Evolutionary conservation across 306 rosid genomes (phyloP), one percentile per base, ranked within the genome.

Genomic region (Begonia fuchsioides): DNA sequence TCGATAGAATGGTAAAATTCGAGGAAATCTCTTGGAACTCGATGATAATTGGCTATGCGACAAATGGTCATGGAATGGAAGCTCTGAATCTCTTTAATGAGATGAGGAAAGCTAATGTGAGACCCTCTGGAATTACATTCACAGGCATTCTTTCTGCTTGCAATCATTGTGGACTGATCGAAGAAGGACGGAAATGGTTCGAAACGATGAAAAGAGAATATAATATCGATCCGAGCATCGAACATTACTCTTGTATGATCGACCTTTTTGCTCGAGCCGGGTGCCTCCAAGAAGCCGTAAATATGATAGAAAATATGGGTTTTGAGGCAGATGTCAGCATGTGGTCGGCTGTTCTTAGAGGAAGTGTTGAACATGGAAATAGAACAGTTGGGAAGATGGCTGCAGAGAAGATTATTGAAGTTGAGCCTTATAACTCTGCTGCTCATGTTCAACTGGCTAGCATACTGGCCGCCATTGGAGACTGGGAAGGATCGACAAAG

Each of bases 21-120:
- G 79, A 81, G 50, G 84, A 71, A 68, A 79, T 81, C 32, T 66
- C 87, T 40, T 85, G 95, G 95, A 85, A 85, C 47, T 59, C 93
- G 17, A 75, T 85, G 82, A 51, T 85, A 64, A 81, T 64, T 67
- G 95, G 95, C 45, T 85, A 78, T 66, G 95, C 93, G 7, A 68
- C 87, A 66, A 85, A 81, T 71, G 95, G 95, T 57, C 53, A 59
- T 51, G 95, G 95, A 71, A 55, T 41, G 38, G 84, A 80, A 69
- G 84, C 87, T 26, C 51, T 80, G 41, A 56, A 35, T 53, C 72
- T 85, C 53, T 85, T 85, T 15, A 6, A 60, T 17, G 75, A 81
- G 67, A 81, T 81, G 85, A 58, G 47, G 62, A 67, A 54, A 56
- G 58, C 76, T 57, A 71, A 71, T 32, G 72, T 76, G 48, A 60